A percentile compares a stretch with the other conserved stretches of the same genome.
phyloP scores from a whole-genome alignment of 768 basidiomycete genomes.

The Holtermanniella nyarrowii region DNA sequence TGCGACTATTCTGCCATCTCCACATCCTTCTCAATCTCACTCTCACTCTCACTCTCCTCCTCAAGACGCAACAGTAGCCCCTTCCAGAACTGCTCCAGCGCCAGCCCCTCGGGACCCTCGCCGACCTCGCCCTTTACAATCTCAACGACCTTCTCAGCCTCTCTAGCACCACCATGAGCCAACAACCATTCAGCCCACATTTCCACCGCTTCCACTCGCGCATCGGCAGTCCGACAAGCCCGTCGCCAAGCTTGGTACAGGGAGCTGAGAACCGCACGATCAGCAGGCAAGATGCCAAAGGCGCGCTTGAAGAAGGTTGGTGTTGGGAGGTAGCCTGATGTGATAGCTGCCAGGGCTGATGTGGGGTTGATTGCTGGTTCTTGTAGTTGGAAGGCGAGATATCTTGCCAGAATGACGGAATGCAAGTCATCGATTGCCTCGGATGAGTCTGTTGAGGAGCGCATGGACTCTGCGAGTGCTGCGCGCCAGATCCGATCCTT shows the following conservation, averaged over 20 bases:
- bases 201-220: constrained; percentile 18
- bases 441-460: constrained; percentile 1
- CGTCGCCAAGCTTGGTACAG: constrained; percentile 21
- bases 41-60: constrained; percentile 1
- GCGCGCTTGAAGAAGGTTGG: constrained; percentile 10
- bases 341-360: neutral
- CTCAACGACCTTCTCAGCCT: constrained; percentile 16
- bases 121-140: constrained; percentile 13
- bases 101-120: constrained; percentile 1
- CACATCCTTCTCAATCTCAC: constrained; percentile 6
- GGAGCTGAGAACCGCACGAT: constrained; percentile 6
- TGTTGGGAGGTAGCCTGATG: constrained; percentile 7
- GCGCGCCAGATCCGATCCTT: neutral
- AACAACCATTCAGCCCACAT: constrained; percentile 15
- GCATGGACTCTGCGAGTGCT: neutral
- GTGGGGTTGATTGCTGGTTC: neutral
- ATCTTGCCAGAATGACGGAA: constrained; percentile 2
- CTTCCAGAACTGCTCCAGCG: constrained; percentile 9
- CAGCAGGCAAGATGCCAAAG: constrained; percentile 7
- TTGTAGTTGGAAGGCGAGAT: constrained; percentile 2
- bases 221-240: constrained; percentile 4
- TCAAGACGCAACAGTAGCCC: constrained; percentile 7
- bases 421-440: constrained; percentile 5
- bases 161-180: constrained; percentile 11
- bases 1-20: constrained; percentile 4